Base-by-base conservation (phyloP, 495 filamentous ascomycete species). In the Xeromyces bisporus region DNA sequence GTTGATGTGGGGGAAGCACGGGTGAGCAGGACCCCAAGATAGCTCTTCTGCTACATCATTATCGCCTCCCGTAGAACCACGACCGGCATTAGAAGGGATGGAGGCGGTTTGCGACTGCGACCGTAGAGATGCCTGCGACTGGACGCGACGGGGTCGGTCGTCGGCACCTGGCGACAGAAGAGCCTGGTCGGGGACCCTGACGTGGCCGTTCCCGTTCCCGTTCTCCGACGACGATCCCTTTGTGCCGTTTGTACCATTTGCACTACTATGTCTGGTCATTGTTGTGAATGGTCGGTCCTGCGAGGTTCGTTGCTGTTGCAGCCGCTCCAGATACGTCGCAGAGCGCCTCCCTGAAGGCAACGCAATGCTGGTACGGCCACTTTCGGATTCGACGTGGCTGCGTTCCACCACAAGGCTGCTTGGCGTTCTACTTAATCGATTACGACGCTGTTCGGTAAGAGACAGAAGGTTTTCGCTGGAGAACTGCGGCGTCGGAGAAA, bases 1-100 rank as follows among this genome's bases (percentile, higher is more conserved):
- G 49, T 99, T 99, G 32, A 77, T 62, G 51, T 99, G 89, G 25
- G 86, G 86, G 47, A 73, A 93, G 50, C 85, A 93, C 4, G 85
- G 85, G 45, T 94, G 86, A 13, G 75, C 72, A 13, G 84, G 82
- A 2, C 83, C 82, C 85, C 85, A 94, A 13, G 67, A 55, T 32
- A 67, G 53, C 23, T 73, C 67, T 23, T 67, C 61, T 9, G 56
- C 53, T 15, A 56, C 47, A 17, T 59, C 59, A 6, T 46, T 35
- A 55, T 73, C 69, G 24, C 69, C 71, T 11, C 30, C 41, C 9
- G 58, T 62, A 16, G 62, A 44, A 35, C 66, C 64, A 24, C 57
- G 62, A 20, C 67, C 48, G 1, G 52, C 44, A 29, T 53, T 39
- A 7, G 60, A 58, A 8, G 56, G 51, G 14, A 64, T 34, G 6